Conservation (phyloP, 1,284 basidiomycete species). For the Boletus semigastroideus region DNA sequence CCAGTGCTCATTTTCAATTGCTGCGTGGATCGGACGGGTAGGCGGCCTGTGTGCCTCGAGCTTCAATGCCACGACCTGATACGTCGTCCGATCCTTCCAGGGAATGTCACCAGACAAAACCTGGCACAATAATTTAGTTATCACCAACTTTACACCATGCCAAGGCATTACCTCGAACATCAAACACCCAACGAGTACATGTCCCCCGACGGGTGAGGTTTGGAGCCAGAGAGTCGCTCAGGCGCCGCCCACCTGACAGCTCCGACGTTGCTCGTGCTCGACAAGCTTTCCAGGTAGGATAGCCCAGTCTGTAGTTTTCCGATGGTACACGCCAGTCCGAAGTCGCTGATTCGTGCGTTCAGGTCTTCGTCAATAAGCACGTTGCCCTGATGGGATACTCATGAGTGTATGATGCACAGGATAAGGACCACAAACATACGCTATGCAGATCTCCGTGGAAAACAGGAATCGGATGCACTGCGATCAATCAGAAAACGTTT, state of each 20-base stretch:
- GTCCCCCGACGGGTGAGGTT: neutral
- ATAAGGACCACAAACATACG: neutral
- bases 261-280: neutral
- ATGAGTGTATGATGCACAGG: neutral
- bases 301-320: neutral
- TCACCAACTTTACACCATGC: neutral
- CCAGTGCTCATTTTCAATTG: neutral
- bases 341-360: neutral
- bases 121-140: neutral
- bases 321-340: neutral
- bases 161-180: slow-evolving; percentile 1
- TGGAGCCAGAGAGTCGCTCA: neutral
- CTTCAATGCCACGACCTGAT: slow-evolving; percentile 1
- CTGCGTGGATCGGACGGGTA: neutral
- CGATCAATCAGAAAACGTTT: neutral
- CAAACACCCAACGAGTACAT: slow-evolving; percentile 5
- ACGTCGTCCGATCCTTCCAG: slow-evolving; percentile 2
- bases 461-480: slow-evolving; percentile 9
- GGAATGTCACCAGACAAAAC: slow-evolving; percentile 12
- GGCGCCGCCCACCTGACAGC: slow-evolving; percentile 4
- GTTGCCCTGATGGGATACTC: neutral
- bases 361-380: slow-evolving; percentile 6
- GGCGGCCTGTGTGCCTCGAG: neutral
- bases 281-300: slow-evolving; percentile 2
- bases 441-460: slow-evolving; percentile 5